Base-by-base conservation (phyloP, 352 stramenopile genomes). In the Thalassiosira mediterranea region DNA sequence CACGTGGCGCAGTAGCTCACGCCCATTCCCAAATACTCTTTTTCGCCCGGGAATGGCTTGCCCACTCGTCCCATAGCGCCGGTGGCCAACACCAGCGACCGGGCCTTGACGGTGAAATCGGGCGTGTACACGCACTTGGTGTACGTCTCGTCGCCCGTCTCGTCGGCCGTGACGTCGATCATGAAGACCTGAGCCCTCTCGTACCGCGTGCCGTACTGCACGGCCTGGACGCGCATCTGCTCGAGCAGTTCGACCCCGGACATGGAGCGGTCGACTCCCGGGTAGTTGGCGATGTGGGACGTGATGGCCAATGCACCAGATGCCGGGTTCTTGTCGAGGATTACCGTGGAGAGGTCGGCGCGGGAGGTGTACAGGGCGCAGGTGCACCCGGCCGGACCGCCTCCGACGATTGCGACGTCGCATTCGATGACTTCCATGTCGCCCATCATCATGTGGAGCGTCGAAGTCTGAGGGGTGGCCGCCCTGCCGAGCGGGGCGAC, bases 1-100 rank as follows among this genome's bases (percentile, higher is more conserved):
- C 79, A 90, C 2, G 83, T 90, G 40, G 79, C 83, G 56, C 83
- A 90, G 58, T 88, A 88, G 65, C 68, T 84, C 3, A 90, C 83
- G 46, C 83, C 83, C 54, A 74, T 49, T 0, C 83, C 76, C 19
- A 88, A 60, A 66, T 74, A 90, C 32, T 84, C 69, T 31, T 75
- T 72, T 67, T 90, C 83, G 7, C 83, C 83, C n/a, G 79, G 74
- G 26, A 88, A 81, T 19, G 76, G 66, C 1, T 71, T 72, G 15
- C 62, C 58, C 0, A 62, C 57, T 26, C 79, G 52, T 32, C 79
- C 76, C 79, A 88, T 87, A 17, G 83, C 83, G 54, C 83, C 83
- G 2, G 79, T 88, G 0, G 83, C 83, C 32, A 90, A 51, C 17
- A 90, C 81, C 31, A 90, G 48, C 0, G 70, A 53, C 25, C 71